These are phyloP conservation scores for Salinomyces thailandicus DNA, from an alignment of 2,329 filamentous ascomycete species.

Conservation along the genomic window DNA sequence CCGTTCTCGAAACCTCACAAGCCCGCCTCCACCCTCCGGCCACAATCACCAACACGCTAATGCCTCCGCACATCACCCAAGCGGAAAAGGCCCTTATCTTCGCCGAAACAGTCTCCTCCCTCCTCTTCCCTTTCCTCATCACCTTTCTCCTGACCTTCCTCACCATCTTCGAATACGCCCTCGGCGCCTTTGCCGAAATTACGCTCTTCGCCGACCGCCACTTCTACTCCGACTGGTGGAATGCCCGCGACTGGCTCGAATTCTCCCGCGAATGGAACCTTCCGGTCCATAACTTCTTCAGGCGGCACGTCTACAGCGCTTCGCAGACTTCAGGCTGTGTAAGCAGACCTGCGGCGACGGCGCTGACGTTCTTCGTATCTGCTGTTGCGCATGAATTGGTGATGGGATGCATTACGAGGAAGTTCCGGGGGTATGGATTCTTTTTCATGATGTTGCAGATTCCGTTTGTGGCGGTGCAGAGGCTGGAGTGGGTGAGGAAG, in stretches of 20 bases:
- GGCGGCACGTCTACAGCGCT: constrained; percentile 85
- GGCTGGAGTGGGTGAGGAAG: constrained; percentile 63
- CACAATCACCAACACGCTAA: no score
- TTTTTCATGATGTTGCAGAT: constrained; percentile 93
- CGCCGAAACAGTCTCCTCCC: constrained; percentile 77
- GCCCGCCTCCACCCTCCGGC: constrained; percentile 35
- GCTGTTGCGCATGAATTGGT: constrained; percentile 88
- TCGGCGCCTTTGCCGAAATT: constrained; percentile 90
- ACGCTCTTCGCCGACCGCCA: constrained; percentile 75
- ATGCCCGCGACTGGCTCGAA: constrained; percentile 79
- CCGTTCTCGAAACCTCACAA: constrained; percentile 69
- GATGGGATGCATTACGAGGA: constrained; percentile 97
- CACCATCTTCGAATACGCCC: constrained; percentile 94
- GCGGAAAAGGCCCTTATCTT: constrained; percentile 66
- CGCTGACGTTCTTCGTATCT: constrained; percentile 85
- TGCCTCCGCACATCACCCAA: no score
- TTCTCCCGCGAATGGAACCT: constrained; percentile 96
- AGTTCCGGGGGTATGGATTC: constrained; percentile 88
- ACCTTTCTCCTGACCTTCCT: constrained; percentile 92
- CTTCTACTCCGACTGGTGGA: constrained; percentile 75
- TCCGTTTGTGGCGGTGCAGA: constrained; percentile 85
- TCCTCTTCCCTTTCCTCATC: constrained; percentile 95
- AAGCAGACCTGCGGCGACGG: constrained; percentile 65
- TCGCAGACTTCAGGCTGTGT: constrained; percentile 59
- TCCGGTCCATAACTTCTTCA: constrained; percentile 92